phyloP scores from a whole-genome alignment of 2,329 filamentous ascomycete genomes.

The Aspergillus uvarum region DNA sequence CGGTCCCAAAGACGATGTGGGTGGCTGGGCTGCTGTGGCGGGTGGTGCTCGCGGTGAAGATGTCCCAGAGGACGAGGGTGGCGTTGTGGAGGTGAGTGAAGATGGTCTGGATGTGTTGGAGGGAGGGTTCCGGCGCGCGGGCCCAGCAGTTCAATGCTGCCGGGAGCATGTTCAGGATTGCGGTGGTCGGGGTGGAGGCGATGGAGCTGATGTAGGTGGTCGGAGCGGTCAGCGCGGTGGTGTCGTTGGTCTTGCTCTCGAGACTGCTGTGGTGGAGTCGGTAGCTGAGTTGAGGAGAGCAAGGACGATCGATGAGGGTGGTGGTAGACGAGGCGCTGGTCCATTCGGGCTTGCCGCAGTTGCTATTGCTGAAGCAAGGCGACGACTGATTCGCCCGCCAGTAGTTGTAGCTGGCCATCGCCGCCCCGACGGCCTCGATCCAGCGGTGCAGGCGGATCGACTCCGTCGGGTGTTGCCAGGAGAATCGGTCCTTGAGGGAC shows the following conservation, averaged over 20 bases:
- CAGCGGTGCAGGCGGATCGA: conserved; percentile 3
- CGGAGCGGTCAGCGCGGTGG: background rate
- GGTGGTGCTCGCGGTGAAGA: background rate
- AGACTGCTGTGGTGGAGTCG: background rate
- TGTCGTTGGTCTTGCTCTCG: background rate
- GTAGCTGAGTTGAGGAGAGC: background rate
- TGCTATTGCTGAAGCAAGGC: background rate
- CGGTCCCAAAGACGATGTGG: background rate
- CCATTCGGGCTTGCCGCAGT: background rate
- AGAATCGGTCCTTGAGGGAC: background rate
- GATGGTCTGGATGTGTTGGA: background rate
- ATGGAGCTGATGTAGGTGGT: conserved; percentile 5
- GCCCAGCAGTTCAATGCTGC: background rate
- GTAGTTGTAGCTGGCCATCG: conserved; percentile 6
- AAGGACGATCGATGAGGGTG: background rate
- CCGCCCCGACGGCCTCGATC: background rate
- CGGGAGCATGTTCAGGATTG: background rate
- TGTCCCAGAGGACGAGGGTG: background rate
- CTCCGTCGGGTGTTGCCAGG: background rate
- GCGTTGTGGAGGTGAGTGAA: background rate
- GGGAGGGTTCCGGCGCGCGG: background rate
- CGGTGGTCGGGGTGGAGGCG: background rate
- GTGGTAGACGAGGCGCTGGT: background rate
- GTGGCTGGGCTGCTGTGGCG: background rate
- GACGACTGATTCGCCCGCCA: background rate